A percentile compares a stretch with the other conserved stretches of the same genome.
Evolutionary conservation across 257 asterid genomes (phyloP).

Genomic region (Eucommia ulmoides): DNA sequence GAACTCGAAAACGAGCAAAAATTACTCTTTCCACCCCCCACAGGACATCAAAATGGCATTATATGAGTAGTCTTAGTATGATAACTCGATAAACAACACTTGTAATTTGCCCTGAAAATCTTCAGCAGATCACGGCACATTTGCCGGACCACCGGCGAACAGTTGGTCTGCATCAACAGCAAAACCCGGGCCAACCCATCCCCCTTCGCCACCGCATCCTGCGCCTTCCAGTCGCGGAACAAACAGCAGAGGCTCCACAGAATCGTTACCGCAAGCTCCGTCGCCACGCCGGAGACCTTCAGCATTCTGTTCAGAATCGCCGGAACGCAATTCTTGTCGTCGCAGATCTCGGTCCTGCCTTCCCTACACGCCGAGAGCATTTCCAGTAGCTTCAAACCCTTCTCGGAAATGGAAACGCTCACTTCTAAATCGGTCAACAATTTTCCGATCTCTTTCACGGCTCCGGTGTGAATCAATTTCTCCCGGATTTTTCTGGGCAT

Average conservation of each 20-base stretch:
- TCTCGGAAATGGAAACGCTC: constrained; percentile 26
- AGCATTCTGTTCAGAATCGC: constrained; percentile 46
- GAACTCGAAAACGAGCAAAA: no score
- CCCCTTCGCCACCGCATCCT: constrained; percentile 33
- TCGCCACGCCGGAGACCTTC: constrained; percentile 55
- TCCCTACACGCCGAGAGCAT: constrained; percentile 44
- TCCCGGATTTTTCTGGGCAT: constrained; percentile 22
- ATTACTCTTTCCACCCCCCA: not conserved
- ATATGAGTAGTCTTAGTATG: constrained; percentile 71
- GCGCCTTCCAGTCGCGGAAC: constrained; percentile 51
- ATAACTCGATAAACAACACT: constrained; percentile 44
- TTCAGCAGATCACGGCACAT: constrained; percentile 73
- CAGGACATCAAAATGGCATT: constrained; percentile 54
- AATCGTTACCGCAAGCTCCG: constrained; percentile 64
- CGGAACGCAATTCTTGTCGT: constrained; percentile 25
- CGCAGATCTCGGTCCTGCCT: constrained; percentile 49
- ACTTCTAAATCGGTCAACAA: constrained; percentile 37
- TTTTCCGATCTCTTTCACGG: constrained; percentile 30
- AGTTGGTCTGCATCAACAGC: constrained; percentile 62
- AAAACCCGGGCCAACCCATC: constrained; percentile 62
- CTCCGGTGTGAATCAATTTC: constrained; percentile 38
- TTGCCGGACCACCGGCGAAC: constrained; percentile 57
- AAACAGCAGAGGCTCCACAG: constrained; percentile 71
- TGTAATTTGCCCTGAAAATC: constrained; percentile 35
- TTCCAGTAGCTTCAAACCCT: constrained; percentile 41